Conservation (phyloP, 1,139 yeast species). For the Wickerhamiella pararugosa region DNA sequence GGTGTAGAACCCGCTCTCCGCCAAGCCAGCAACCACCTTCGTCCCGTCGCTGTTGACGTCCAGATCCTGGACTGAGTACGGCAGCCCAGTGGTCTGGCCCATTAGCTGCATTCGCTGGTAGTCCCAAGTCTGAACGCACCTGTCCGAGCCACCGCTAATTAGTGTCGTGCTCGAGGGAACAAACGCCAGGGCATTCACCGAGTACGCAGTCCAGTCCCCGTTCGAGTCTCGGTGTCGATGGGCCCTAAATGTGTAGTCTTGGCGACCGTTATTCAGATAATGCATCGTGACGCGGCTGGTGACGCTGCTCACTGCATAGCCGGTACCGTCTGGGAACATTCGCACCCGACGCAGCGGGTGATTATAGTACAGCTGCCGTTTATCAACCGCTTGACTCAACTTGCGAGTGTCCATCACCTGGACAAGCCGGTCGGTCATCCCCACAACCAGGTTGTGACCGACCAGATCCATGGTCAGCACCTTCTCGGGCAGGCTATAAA, state of each 20-base stretch:
- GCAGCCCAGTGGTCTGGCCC: not conserved
- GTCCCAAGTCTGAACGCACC: slow-evolving; percentile 6
- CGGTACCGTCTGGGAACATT: slow-evolving; percentile 2
- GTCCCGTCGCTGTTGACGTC: too few relatives aligned
- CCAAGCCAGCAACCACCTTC: too few relatives aligned
- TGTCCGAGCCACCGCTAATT: slow-evolving; percentile 5
- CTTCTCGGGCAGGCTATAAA: slow-evolving; percentile 3
- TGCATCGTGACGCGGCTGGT: slow-evolving; percentile 8
- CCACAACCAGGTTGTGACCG: slow-evolving; percentile 3
- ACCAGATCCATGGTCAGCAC: not conserved
- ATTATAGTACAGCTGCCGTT: slow-evolving; percentile 1
- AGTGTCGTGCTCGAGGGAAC: not conserved
- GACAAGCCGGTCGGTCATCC: not conserved
- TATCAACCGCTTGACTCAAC: slow-evolving; percentile 5
- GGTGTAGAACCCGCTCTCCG: too few relatives aligned
- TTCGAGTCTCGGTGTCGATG: not conserved
- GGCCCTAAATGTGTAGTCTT: slow-evolving; percentile 4
- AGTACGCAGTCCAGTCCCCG: not conserved
- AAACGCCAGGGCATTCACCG: slow-evolving; percentile 5
- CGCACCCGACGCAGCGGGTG: slow-evolving; percentile 4
- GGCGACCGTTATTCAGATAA: not conserved
- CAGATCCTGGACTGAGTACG: not conserved
- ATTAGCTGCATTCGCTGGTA: not conserved
- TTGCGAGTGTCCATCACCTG: slow-evolving; percentile 7
- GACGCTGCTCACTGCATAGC: slow-evolving; percentile 7